Evolutionary conservation across 345 rosid genomes (phyloP).

Genomic region (Barbarea vulgaris): DNA sequence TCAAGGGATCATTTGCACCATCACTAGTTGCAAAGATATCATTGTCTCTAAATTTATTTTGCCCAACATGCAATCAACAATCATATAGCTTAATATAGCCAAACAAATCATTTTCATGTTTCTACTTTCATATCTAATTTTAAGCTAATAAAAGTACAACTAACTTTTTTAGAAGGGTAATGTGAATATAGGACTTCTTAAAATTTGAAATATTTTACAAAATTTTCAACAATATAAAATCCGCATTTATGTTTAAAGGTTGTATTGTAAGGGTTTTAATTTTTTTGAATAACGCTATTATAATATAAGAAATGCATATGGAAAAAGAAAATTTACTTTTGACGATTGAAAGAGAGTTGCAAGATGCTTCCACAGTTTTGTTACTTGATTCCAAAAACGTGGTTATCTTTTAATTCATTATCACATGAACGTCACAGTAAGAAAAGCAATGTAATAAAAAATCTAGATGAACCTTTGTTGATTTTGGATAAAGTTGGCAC

Average conservation of each 20-base stretch:
- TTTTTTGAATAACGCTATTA: not conserved
- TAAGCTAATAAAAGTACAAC: too few species aligned
- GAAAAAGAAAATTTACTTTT: not conserved
- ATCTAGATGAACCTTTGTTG: slow-evolving; percentile 22
- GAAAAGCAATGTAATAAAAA: too few species aligned
- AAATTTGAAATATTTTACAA: not conserved
- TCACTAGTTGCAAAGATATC: not conserved
- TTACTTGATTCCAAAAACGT: not conserved
- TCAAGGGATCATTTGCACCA: slow-evolving; percentile 2
- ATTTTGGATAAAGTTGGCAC: not conserved
- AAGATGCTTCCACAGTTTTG: slow-evolving; percentile 1
- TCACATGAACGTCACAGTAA: too few species aligned
- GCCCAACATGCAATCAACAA: slow-evolving; percentile 1
- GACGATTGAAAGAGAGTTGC: slow-evolving; percentile 22
- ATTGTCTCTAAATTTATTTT: not conserved
- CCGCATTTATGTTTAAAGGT: not conserved
- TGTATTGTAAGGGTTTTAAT: not conserved
- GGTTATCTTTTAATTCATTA: not conserved
- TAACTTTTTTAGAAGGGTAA: not conserved
- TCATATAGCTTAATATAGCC: too few species aligned
- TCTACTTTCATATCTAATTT: not conserved
- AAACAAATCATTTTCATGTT: not conserved
- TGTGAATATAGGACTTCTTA: not conserved
- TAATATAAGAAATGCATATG: not conserved
- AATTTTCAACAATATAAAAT: not conserved